phyloP scores from a whole-genome alignment of 2,329 filamentous ascomycete genomes.

The Fusarium sp. region DNA sequence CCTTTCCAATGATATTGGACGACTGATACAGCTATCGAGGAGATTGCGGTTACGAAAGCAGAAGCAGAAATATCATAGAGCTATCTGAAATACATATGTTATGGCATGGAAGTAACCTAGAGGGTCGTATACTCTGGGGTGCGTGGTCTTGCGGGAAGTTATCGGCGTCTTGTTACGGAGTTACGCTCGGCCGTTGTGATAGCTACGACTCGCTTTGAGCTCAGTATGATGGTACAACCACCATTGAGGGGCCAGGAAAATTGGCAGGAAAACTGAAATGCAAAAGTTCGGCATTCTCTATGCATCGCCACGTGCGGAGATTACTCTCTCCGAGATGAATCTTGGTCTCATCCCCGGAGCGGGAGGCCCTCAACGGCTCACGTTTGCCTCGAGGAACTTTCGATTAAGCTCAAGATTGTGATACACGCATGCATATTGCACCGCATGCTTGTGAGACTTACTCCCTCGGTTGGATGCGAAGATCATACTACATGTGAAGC shows the following conservation, averaged over 20 bases:
- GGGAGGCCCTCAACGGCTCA: slow-evolving; percentile 55
- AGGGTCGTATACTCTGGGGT: slow-evolving; percentile 62
- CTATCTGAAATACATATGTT: slow-evolving; percentile 55
- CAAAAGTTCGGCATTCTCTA: slow-evolving; percentile 53
- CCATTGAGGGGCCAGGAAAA: background rate
- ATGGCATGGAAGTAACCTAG: slow-evolving; percentile 43
- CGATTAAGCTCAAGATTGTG: slow-evolving; percentile 44
- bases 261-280: background rate
- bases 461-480: slow-evolving; percentile 46
- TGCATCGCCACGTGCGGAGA: slow-evolving; percentile 50
- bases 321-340: slow-evolving; percentile 54
- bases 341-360: slow-evolving; percentile 55
- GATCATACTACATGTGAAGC: slow-evolving; percentile 46
- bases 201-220: slow-evolving; percentile 61
- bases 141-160: slow-evolving; percentile 36
- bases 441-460: background rate
- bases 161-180: background rate
- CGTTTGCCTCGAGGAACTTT: slow-evolving; percentile 53
- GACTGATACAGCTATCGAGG: slow-evolving; percentile 47
- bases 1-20: background rate
- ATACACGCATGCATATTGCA: background rate
- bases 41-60: slow-evolving; percentile 48
- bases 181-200: background rate
- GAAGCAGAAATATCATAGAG: slow-evolving; percentile 41
- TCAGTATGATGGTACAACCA: slow-evolving; percentile 56